Evolutionary conservation across 139 green algal genomes (phyloP).

Genomic region (Chlorella vulgaris): DNA sequence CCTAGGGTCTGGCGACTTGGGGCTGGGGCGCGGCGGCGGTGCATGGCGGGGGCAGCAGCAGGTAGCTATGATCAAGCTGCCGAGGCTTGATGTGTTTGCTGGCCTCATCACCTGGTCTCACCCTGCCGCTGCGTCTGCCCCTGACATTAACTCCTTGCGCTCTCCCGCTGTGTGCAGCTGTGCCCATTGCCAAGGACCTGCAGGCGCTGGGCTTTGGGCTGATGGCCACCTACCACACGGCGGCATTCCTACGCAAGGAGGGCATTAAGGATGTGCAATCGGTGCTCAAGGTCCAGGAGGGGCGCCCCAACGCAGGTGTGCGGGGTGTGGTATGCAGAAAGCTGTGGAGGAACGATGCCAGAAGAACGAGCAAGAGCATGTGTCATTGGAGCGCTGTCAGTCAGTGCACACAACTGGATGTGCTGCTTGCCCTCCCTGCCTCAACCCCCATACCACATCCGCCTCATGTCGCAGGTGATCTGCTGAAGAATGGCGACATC

Average conservation of each 20-base stretch:
- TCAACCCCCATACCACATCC: neutral
- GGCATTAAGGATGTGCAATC: conserved; percentile 54
- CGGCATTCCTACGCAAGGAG: conserved; percentile 55
- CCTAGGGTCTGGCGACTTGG: no score
- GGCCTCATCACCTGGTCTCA: no score
- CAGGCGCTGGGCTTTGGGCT: conserved; percentile 88
- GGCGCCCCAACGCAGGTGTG: conserved; percentile 82
- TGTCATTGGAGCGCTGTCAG: no score
- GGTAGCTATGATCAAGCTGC: no score
- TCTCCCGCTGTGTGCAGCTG: conserved; percentile 39
- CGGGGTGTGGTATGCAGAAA: neutral
- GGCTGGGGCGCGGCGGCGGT: no score
- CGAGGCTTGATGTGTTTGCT: no score
- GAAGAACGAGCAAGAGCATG: no score
- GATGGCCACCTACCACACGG: conserved; percentile 89
- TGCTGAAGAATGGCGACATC: conserved; percentile 87
- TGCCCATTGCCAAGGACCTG: conserved; percentile 84
- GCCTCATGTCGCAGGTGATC: conserved; percentile 47
- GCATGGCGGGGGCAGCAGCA: no score
- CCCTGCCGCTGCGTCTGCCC: neutral
- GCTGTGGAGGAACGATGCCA: no score
- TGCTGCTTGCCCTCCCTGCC: no score
- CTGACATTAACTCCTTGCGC: neutral
- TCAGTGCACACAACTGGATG: no score
- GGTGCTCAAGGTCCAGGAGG: conserved; percentile 98